Conservation (phyloP, 2,329 filamentous ascomycete species). For the Kalmusia sp. region DNA sequence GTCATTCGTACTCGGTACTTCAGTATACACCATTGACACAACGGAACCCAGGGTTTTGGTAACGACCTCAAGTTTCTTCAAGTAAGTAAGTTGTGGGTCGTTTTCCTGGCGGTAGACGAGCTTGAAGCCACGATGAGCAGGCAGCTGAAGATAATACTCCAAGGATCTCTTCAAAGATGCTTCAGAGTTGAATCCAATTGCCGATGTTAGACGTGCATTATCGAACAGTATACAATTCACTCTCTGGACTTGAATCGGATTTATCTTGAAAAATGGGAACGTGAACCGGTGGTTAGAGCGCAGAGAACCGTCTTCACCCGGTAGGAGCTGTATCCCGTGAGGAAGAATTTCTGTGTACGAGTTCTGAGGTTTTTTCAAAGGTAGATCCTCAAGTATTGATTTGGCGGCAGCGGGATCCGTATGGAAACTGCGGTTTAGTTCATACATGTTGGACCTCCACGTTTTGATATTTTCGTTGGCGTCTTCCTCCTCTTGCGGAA, state of each 20-base stretch:
- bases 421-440: neutral
- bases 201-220: neutral
- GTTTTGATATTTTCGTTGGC: neutral
- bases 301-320: neutral
- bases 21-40: neutral
- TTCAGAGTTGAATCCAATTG: neutral
- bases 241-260: neutral
- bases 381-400: conserved; percentile 19
- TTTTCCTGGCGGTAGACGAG: neutral
- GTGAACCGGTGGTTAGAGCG: neutral
- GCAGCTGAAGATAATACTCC: neutral
- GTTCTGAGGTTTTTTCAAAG: conserved; percentile 14
- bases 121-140: neutral
- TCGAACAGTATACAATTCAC: neutral
- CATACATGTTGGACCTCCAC: neutral
- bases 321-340: neutral
- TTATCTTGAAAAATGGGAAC: neutral
- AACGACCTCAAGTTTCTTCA: neutral
- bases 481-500: conserved; percentile 27
- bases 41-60: neutral
- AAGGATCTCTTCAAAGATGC: neutral
- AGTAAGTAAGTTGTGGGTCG: neutral
- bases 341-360: conserved; percentile 11
- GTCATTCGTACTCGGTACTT: neutral
- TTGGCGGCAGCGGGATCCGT: neutral